These are phyloP conservation scores for Aspergillus sclerotioniger DNA, from an alignment of 495 filamentous ascomycete genomes.

Conservation along the genomic window DNA sequence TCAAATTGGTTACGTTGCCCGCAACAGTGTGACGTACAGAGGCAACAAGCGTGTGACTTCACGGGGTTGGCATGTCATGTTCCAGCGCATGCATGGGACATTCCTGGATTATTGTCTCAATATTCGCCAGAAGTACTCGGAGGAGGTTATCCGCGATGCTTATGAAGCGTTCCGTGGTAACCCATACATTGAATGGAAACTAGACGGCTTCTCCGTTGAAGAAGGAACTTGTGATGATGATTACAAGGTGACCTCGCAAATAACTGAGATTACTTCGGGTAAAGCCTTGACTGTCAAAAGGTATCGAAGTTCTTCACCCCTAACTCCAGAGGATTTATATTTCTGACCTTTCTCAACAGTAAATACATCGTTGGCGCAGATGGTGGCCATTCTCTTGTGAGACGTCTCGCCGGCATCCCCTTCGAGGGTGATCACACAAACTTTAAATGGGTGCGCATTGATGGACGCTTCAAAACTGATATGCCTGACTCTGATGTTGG, in stretches of 20 bases:
- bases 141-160: not conserved
- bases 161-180: not conserved
- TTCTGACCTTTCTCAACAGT: not conserved
- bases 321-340: not conserved
- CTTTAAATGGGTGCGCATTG: conserved; percentile 46
- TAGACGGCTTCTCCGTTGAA: conserved; percentile 7
- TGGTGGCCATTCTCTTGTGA: conserved; percentile 13
- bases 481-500: conserved; percentile 35
- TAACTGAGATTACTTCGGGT: not conserved
- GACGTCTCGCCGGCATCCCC: conserved; percentile 34
- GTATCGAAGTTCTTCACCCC: not conserved
- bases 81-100: conserved; percentile 9
- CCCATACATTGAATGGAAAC: conserved; percentile 2
- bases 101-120: conserved; percentile 11
- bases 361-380: conserved; percentile 15
- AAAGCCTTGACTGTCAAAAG: not conserved
- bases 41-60: conserved; percentile 8
- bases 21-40: conserved; percentile 14
- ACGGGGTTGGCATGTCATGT: conserved; percentile 13
- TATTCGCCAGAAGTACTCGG: conserved; percentile 12
- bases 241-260: conserved; percentile 9
- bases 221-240: not conserved
- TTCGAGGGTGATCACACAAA: conserved; percentile 41
- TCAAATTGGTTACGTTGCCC: conserved; percentile 8
- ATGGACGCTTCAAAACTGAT: conserved; percentile 44